Conservation (phyloP, 306 rosid genomes). For the Vigna trinervia region DNA sequence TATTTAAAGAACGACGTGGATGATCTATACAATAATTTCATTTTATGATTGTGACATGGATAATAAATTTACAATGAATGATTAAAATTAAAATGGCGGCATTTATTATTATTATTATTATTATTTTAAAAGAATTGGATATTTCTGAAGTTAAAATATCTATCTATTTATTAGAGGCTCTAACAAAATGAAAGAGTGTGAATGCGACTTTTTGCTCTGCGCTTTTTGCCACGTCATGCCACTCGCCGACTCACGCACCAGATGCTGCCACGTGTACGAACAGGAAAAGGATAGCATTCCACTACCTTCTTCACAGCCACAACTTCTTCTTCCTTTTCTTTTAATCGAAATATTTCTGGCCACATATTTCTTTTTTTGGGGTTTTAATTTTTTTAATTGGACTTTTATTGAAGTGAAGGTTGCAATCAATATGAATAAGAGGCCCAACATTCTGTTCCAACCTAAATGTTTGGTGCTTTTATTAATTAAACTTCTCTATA, state of each 20-base stretch:
- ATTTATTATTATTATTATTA: not conserved
- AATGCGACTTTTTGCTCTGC: constrained; percentile 17
- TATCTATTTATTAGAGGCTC: not conserved
- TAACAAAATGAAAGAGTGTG: not conserved
- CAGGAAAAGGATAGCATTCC: too few relatives aligned
- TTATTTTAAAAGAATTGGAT: constrained; percentile 1
- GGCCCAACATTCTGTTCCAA: constrained; percentile 9
- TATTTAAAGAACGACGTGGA: too few relatives aligned
- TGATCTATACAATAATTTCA: too few relatives aligned
- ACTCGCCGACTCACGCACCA: constrained; percentile 44
- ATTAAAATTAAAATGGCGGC: not conserved
- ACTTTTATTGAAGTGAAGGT: not conserved
- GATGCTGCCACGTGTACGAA: constrained; percentile 21
- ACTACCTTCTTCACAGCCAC: constrained; percentile 22
- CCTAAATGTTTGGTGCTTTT: constrained; percentile 1
- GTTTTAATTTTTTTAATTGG: not conserved
- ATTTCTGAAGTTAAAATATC: constrained; percentile 42
- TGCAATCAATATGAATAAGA: not conserved
- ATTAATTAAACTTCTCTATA: not conserved
- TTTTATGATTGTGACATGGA: not conserved
- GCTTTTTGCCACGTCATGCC: constrained; percentile 54
- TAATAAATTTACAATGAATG: not conserved
- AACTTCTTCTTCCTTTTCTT: not conserved
- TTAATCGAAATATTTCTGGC: not conserved
- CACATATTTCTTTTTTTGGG: constrained; percentile 7